Evolutionary conservation across 768 basidiomycete genomes (phyloP).

Genomic region (Infundibulicybe gibba): DNA sequence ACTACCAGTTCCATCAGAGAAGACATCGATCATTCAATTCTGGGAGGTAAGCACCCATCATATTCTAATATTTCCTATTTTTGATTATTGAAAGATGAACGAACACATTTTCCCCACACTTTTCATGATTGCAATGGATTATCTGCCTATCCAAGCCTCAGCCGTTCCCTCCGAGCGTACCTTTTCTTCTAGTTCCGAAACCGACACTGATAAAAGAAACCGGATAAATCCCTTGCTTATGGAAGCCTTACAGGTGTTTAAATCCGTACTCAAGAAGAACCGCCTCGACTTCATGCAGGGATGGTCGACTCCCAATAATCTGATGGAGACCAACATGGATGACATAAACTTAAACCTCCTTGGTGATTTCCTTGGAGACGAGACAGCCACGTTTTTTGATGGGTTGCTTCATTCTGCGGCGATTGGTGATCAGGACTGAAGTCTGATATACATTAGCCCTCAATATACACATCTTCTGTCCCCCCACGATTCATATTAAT

Average conservation of each 20-base stretch:
- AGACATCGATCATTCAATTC: neutral
- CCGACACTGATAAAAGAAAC: constrained; percentile 8
- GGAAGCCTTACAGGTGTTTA: constrained; percentile 15
- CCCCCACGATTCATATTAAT: no score
- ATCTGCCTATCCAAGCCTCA: constrained; percentile 10
- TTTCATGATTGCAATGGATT: constrained; percentile 6
- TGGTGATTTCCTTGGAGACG: no score
- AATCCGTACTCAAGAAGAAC: constrained; percentile 1
- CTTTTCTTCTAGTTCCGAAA: constrained; percentile 13
- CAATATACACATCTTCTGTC: no score
- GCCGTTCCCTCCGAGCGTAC: constrained; percentile 13
- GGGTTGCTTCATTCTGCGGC: no score
- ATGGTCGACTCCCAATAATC: no score
- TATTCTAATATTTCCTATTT: neutral
- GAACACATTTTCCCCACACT: constrained; percentile 1
- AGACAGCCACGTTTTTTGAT: no score
- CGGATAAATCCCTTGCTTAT: constrained; percentile 11
- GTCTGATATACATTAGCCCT: no score
- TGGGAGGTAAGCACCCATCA: constrained; percentile 3
- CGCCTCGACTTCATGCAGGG: no score
- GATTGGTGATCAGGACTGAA: no score
- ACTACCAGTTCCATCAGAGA: neutral
- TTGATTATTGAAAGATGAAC: neutral
- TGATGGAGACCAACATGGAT: no score
- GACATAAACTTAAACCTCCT: no score